phyloP scores from a whole-genome alignment of 495 filamentous ascomycete species.

The Penicillium argentinense region DNA sequence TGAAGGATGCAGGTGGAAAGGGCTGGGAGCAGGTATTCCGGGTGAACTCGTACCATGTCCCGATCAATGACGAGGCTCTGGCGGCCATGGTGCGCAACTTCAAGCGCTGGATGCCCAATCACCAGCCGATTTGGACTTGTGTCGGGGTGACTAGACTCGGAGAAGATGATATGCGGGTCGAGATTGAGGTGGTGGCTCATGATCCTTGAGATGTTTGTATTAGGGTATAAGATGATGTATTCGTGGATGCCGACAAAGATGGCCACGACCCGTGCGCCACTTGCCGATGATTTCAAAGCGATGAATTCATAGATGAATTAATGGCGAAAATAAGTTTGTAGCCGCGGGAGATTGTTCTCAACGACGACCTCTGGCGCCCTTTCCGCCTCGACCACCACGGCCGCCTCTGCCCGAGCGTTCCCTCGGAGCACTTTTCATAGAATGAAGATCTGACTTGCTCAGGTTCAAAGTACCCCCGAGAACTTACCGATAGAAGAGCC shows the following conservation, averaged over 20 bases:
- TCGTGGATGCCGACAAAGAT: neutral
- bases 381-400: conserved; percentile 9
- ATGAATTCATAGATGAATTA: neutral
- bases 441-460: conserved; percentile 70
- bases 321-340: neutral
- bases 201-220: conserved; percentile 9
- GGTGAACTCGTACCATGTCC: conserved; percentile 48
- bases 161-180: conserved; percentile 50
- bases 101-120: conserved; percentile 48
- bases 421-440: conserved; percentile 51
- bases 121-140: conserved; percentile 51
- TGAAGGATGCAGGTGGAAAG: conserved; percentile 52
- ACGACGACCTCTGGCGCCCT: conserved; percentile 3
- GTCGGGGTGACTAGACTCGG: conserved; percentile 46
- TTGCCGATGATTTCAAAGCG: neutral
- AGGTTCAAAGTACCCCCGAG: conserved; percentile 75
- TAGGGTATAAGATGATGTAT: conserved; percentile 1
- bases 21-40: conserved; percentile 59
- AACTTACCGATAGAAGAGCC: conserved; percentile 78
- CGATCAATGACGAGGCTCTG: conserved; percentile 40
- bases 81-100: conserved; percentile 46
- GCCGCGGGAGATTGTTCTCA: neutral
- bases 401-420: conserved; percentile 39
- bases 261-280: neutral
- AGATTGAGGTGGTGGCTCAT: conserved; percentile 57